These are phyloP conservation scores for Hymenoscyphus albidus DNA, from an alignment of 2,329 filamentous ascomycete species.

Conservation along the genomic window DNA sequence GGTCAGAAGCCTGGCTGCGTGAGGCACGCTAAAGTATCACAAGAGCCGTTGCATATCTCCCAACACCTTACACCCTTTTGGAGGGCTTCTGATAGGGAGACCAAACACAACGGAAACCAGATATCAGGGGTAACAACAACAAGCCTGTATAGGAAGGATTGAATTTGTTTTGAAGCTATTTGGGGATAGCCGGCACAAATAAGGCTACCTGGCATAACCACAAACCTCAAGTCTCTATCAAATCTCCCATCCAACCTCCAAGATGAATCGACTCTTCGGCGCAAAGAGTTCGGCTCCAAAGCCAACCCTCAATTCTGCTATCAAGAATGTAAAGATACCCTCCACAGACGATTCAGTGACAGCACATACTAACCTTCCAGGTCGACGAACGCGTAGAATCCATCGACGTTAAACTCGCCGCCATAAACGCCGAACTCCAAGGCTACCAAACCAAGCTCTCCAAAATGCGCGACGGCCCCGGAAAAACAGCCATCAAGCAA, in stretches of 20 bases:
- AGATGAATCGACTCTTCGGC: slow-evolving; percentile 95
- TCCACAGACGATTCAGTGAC: slow-evolving; percentile 10
- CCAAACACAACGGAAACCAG: too few species aligned
- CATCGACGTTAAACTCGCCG: slow-evolving; percentile 91
- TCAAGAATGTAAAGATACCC: slow-evolving; percentile 62
- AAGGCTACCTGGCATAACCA: background rate
- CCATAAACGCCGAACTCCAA: slow-evolving; percentile 83
- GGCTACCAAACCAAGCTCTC: slow-evolving; percentile 83
- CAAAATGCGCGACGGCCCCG: slow-evolving; percentile 94
- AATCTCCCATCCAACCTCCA: slow-evolving; percentile 26
- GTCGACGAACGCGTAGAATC: slow-evolving; percentile 77
- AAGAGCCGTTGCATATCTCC: background rate
- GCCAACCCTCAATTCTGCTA: slow-evolving; percentile 79
- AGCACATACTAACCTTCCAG: slow-evolving; percentile 39
- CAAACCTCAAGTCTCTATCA: background rate
- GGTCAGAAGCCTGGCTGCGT: background rate
- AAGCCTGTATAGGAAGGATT: background rate
- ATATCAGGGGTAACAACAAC: background rate
- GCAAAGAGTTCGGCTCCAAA: slow-evolving; percentile 83
- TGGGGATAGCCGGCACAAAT: background rate
- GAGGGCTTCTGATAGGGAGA: too few species aligned
- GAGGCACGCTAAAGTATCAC: background rate
- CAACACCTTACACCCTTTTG: too few species aligned
- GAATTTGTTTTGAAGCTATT: background rate
- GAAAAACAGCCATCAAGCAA: slow-evolving; percentile 86